These are phyloP conservation scores for Angophora floribunda DNA, from an alignment of 345 rosid species.

Conservation along the genomic window DNA sequence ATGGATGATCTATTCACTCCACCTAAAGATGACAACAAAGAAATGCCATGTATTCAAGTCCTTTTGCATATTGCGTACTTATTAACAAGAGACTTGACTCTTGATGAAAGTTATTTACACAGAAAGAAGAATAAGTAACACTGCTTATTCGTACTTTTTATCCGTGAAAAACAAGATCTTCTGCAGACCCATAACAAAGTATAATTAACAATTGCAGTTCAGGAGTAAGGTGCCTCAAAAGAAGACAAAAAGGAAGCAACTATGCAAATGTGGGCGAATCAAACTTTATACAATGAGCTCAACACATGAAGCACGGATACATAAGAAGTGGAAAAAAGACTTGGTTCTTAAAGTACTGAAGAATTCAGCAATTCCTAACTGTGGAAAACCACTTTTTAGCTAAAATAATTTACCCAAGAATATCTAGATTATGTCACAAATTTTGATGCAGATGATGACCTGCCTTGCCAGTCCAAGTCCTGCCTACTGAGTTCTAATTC, in stretches of 20 bases:
- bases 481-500: not conserved
- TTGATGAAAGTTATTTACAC: not conserved
- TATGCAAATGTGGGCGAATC: not conserved
- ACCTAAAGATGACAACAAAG: not conserved
- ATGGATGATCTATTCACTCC: not conserved
- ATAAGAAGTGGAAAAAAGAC: not conserved
- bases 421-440: not conserved
- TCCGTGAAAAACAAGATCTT: not conserved
- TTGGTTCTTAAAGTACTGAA: not conserved
- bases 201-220: not conserved
- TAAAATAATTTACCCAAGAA: not conserved
- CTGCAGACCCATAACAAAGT: not conserved
- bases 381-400: not conserved
- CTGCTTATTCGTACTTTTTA: not conserved
- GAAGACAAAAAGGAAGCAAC: not conserved
- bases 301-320: not conserved
- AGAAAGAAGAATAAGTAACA: not conserved
- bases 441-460: not conserved
- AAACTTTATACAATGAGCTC: not conserved
- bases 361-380: not conserved
- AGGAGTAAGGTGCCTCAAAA: not conserved
- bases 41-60: not conserved
- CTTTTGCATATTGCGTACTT: not conserved
- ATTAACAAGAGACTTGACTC: not conserved
- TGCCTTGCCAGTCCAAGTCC: not conserved